A percentile compares a stretch with the other conserved stretches of the same genome.
phyloP scores from a whole-genome alignment of 768 basidiomycete species.

The Pisolithus sp. region DNA sequence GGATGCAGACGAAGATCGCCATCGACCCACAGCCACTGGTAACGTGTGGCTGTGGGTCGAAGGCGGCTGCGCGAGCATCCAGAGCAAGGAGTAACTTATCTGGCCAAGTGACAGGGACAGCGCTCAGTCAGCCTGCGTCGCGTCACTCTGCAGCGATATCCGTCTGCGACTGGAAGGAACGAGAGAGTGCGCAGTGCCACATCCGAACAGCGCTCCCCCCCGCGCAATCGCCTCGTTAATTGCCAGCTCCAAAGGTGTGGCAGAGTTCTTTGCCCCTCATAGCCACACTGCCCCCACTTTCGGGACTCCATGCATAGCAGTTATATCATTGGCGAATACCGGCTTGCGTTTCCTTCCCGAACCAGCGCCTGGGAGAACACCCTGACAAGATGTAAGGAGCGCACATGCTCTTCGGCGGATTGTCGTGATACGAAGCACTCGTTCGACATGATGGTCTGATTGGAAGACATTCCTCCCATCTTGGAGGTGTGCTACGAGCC shows the following conservation, averaged over 20 bases:
- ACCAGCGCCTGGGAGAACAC: neutral
- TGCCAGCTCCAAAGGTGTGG: neutral
- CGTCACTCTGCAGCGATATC: neutral
- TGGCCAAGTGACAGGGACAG: neutral
- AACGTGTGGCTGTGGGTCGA: neutral
- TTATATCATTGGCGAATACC: neutral
- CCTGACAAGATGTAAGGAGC: neutral
- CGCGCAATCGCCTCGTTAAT: neutral
- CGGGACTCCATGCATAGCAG: neutral
- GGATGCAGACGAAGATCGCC: neutral
- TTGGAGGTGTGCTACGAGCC: neutral
- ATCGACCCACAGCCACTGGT: too few species aligned
- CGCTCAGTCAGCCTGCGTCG: neutral
- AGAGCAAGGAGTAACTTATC: neutral
- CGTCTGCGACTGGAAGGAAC: neutral
- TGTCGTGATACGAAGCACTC: neutral
- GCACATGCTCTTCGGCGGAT: neutral
- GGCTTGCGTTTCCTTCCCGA: neutral
- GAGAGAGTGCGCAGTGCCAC: neutral
- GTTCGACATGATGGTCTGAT: neutral
- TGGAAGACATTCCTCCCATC: neutral
- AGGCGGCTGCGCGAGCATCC: neutral
- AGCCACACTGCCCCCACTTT: neutral
- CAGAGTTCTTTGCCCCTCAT: neutral
- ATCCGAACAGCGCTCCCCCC: neutral